These are phyloP conservation scores for Boletus subparvulus DNA, from an alignment of 768 basidiomycete genomes.

Conservation along the genomic window DNA sequence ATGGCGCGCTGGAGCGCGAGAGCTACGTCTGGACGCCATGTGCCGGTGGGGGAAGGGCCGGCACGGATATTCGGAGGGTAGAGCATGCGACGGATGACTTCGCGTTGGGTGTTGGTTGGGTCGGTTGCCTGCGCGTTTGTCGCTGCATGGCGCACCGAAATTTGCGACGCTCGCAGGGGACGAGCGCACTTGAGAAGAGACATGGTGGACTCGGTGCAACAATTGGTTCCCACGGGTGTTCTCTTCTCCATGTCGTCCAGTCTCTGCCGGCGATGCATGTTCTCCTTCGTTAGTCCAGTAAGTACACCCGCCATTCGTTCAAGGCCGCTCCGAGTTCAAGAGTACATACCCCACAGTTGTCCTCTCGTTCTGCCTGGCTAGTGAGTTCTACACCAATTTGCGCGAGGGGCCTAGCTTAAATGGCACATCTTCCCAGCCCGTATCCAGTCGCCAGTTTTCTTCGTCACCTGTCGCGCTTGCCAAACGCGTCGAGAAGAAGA, in stretches of 20 bases:
- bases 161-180: slow-evolving; percentile 32
- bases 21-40: slow-evolving; percentile 80
- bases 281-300: slow-evolving; percentile 16
- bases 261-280: slow-evolving; percentile 28
- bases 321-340: background rate
- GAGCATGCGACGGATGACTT: slow-evolving; percentile 73
- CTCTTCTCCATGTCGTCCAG: slow-evolving; percentile 19
- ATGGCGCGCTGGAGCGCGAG: slow-evolving; percentile 79
- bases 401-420: background rate
- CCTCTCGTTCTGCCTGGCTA: slow-evolving; percentile 27
- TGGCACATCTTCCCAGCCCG: background rate
- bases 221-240: slow-evolving; percentile 24
- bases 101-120: slow-evolving; percentile 57
- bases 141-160: slow-evolving; percentile 44
- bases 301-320: background rate
- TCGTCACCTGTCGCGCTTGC: slow-evolving; percentile 47
- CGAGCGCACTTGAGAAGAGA: slow-evolving; percentile 32
- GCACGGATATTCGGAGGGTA: slow-evolving; percentile 78
- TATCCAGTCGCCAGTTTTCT: slow-evolving; percentile 42
- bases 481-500: slow-evolving; percentile 51
- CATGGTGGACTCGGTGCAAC: slow-evolving; percentile 30
- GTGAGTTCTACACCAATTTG: slow-evolving; percentile 1
- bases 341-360: slow-evolving; percentile 35
- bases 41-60: slow-evolving; percentile 71
- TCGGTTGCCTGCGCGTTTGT: slow-evolving; percentile 26